Evolutionary conservation across 2,329 filamentous ascomycete species (phyloP), one percentile per base, ranked within the genome.

Genomic region (Canariomyces notabilis): DNA sequence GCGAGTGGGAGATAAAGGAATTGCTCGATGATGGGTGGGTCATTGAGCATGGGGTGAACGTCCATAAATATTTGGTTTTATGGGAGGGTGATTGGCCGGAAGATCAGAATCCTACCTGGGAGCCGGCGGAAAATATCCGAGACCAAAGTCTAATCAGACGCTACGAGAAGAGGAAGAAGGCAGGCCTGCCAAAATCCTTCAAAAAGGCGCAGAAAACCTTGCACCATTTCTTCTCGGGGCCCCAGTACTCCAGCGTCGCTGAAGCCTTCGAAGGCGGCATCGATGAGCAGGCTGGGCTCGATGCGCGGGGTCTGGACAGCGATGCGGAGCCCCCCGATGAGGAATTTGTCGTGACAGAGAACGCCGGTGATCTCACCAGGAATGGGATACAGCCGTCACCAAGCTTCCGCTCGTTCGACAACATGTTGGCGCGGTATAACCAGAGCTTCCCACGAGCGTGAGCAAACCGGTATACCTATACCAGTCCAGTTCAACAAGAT

Each of bases 11-110:
- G 16, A 56, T 56, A 9, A 49, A 53, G 43, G 54, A 56, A 29
- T 55, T 50, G 22, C 53, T 56, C 15, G 53, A 60, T n/a, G 63
- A 71, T 46, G 61, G 62, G 14, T 41, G 67, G 4, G 59, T 66
- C 33, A 60, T 71, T 4, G 63, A 67, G 1, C 61, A 67, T 11
- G 66, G 66, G 4, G 57, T 54, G 2, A 61, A 61, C 7, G 62
- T 70, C 1, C 70, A 71, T 3, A 69, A 67, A 47, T 81, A 76
- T 58, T 64, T 71, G 22, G 75, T 81, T 1, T 69, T 72, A 6
- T 81, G 77, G 77, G 71, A 70, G 36, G 77, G 77, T 6, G 61
- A 77, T 48, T 81, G 77, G 77, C 75, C 77, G 0, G 61, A 67
- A 0, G 72, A 71, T 7, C 69, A 79, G 56, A 79, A 81, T 44